phyloP scores from a whole-genome alignment of 2,329 filamentous ascomycete species.

The Ramichloridium luteum region DNA sequence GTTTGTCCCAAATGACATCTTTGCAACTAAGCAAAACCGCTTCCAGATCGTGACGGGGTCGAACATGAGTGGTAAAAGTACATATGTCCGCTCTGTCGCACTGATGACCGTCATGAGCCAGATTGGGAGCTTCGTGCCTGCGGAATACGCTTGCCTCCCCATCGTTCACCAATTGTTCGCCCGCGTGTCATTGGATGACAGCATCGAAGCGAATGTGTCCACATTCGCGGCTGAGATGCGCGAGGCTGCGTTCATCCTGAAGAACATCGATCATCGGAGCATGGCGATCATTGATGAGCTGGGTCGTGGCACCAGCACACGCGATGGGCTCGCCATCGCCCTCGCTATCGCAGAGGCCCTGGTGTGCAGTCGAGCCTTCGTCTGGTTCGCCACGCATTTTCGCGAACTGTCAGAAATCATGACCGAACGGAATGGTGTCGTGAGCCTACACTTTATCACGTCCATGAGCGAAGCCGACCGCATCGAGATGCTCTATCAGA shows the following conservation, averaged over 20 bases:
- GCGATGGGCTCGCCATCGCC: constrained; percentile 80
- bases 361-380: constrained; percentile 59
- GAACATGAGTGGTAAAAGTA: constrained; percentile 98
- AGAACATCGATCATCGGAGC: constrained; percentile 58
- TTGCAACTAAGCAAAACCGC: constrained; percentile 63
- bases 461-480: constrained; percentile 43
- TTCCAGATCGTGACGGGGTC: constrained; percentile 93
- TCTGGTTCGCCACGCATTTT: constrained; percentile 96
- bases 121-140: constrained; percentile 81
- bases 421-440: constrained; percentile 60
- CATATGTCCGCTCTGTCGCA: constrained; percentile 77
- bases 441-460: constrained; percentile 70
- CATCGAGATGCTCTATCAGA: constrained; percentile 81
- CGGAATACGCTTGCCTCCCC: constrained; percentile 67
- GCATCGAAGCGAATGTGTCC: constrained; percentile 78
- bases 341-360: constrained; percentile 82
- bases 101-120: constrained; percentile 88
- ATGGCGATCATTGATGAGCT: constrained; percentile 77
- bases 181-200: constrained; percentile 74
- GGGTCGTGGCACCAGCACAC: constrained; percentile 77
- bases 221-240: constrained; percentile 93
- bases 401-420: constrained; percentile 67
- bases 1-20: constrained; percentile 84
- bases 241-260: constrained; percentile 85
- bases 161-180: constrained; percentile 78